A percentile compares a stretch with the other conserved stretches of the same genome.
These are phyloP conservation scores for Francoa sonchifolia DNA, from an alignment of 441 rosid genomes.

Conservation along the genomic window DNA sequence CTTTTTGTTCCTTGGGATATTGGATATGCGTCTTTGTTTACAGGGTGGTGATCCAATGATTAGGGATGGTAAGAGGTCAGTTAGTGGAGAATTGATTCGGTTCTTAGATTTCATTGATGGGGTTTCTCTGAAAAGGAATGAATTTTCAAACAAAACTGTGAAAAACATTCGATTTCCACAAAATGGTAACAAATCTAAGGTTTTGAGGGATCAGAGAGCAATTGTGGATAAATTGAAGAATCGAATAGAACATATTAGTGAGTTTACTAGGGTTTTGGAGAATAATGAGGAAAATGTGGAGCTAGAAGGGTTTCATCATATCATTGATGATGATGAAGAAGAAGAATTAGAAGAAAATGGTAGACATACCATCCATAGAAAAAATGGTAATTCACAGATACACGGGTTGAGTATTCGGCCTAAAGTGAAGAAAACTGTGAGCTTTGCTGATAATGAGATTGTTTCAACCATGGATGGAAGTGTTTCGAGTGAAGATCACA, in stretches of 20 bases:
- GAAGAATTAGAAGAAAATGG: slow-evolving; percentile 13
- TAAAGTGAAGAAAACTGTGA: slow-evolving; percentile 37
- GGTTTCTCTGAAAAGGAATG: slow-evolving; percentile 28
- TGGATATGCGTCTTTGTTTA: slow-evolving; percentile 12
- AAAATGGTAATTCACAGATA: slow-evolving; percentile 5
- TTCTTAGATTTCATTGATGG: slow-evolving; percentile 55
- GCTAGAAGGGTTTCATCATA: slow-evolving; percentile 55
- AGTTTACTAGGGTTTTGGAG: slow-evolving; percentile 26
- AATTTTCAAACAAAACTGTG: slow-evolving; percentile 17
- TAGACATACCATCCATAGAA: slow-evolving; percentile 11
- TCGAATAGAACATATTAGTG: slow-evolving; percentile 29
- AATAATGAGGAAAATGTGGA: slow-evolving; percentile 45
- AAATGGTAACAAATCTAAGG: slow-evolving; percentile 20
- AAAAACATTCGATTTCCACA: slow-evolving; percentile 23
- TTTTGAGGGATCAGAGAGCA: slow-evolving; percentile 19
- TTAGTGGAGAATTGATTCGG: slow-evolving; percentile 50
- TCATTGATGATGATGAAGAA: slow-evolving; percentile 25
- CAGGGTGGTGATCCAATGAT: slow-evolving; percentile 71
- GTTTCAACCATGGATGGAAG: slow-evolving; percentile 25
- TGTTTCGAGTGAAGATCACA: slow-evolving; percentile 28
- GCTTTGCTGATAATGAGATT: slow-evolving; percentile 45
- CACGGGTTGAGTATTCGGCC: slow-evolving; percentile 33
- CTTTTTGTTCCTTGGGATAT: neutral
- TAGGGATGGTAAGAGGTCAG: slow-evolving; percentile 60
- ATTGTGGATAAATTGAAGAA: slow-evolving; percentile 29